Conservation (phyloP, 169 alveolate species). For the Plasmodium knowlesi region DNA sequence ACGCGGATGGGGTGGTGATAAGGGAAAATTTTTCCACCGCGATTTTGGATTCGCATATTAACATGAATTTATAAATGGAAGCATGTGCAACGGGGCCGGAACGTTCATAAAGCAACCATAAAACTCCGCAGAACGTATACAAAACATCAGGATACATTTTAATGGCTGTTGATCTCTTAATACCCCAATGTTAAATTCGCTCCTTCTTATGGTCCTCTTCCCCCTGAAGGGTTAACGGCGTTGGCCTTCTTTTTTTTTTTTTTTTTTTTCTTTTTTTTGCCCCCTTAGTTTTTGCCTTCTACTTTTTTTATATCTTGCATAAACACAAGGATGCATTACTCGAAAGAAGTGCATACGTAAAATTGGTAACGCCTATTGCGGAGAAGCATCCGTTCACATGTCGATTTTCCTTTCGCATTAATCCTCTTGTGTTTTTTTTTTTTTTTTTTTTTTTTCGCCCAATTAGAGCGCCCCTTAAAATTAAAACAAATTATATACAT, state of each 20-base stretch:
- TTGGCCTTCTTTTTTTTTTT: background rate
- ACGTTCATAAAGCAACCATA: background rate
- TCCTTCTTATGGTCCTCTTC: background rate
- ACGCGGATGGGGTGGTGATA: no score
- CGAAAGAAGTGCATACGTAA: background rate
- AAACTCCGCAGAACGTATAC: background rate
- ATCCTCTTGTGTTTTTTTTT: background rate
- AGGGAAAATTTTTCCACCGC: background rate
- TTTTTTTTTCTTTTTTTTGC: background rate
- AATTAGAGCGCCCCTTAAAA: background rate
- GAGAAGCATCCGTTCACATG: background rate
- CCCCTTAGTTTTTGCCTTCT: background rate
- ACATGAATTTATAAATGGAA: background rate
- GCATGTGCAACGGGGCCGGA: background rate
- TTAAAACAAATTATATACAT: background rate
- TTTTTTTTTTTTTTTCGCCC: background rate
- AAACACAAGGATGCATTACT: background rate
- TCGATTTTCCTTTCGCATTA: background rate
- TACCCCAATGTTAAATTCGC: background rate
- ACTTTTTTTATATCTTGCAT: no score
- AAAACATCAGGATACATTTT: background rate
- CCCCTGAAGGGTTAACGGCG: background rate
- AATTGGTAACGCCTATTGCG: background rate
- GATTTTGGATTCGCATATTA: background rate
- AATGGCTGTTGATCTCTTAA: background rate